These are phyloP conservation scores for Tulasnella sp. DNA, from an alignment of 768 basidiomycete genomes.

Conservation along the genomic window DNA sequence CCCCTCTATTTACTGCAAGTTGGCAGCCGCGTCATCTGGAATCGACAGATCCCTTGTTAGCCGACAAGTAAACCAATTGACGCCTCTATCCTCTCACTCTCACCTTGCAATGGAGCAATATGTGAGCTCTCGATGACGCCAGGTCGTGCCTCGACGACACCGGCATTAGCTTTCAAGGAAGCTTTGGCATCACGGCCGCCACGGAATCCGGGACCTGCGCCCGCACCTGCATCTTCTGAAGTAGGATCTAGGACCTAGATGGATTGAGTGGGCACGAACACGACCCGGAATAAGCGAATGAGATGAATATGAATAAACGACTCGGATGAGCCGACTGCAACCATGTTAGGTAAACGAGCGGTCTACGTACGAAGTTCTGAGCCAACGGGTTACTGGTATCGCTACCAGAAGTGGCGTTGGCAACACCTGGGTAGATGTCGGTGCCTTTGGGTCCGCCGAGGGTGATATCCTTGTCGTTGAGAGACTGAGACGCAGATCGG, in stretches of 20 bases:
- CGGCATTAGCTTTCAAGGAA: constrained; percentile 37
- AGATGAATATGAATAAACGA: neutral
- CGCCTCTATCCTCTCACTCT: constrained; percentile 29
- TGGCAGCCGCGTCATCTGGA: neutral
- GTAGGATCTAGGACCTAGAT: constrained; percentile 39
- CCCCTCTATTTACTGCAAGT: neutral
- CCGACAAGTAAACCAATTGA: constrained; percentile 35
- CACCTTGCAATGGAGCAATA: constrained; percentile 43
- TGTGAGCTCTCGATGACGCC: constrained; percentile 50
- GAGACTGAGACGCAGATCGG: neutral
- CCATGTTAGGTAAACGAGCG: neutral
- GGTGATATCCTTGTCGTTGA: constrained; percentile 7
- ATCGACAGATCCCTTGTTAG: neutral
- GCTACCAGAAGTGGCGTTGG: constrained; percentile 8
- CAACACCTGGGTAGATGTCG: constrained; percentile 4
- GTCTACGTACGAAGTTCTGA: constrained; percentile 10
- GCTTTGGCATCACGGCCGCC: constrained; percentile 38
- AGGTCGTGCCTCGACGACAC: constrained; percentile 47
- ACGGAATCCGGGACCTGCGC: constrained; percentile 36
- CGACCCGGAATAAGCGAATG: neutral
- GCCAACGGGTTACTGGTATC: constrained; percentile 6
- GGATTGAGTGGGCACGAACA: neutral
- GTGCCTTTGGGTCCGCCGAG: constrained; percentile 3
- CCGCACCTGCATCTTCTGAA: constrained; percentile 35
- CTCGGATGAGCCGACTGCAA: neutral